Evolutionary conservation across 345 rosid species (phyloP), one percentile per base, ranked within the genome.

Genomic region (Combretum micranthum): DNA sequence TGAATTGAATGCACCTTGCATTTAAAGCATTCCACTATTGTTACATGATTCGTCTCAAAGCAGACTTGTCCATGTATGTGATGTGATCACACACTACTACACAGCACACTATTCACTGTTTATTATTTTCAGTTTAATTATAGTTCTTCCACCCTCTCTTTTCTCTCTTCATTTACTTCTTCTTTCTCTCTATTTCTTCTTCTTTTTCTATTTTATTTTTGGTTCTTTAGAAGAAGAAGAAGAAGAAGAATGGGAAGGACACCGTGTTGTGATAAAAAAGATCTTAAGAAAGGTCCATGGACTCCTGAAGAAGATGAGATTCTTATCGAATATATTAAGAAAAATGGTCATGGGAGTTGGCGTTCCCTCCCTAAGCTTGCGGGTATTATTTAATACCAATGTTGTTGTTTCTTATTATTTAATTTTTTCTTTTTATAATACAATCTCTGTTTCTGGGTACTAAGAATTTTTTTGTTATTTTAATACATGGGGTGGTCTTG

Each of bases 231-330:
- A 4, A 12, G 20, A 49, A 21, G 55, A 44, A 10, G 47, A 43
- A 16, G n/a, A 17, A 47, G 49, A 45, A 65, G 47, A 15, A 91
- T 92, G 98, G 96, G 96, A 44, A 88, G 93, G 77, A 81, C 83
- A 21, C 95, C 96, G 12, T 83, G 90, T 57, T 88, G 96, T 75
- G 95, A 84, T 52, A 83, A 84, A 75, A 86, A 74, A 45, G 93
- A 87, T 42, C 71, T 92, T 63, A 92, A 88, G 80, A 92, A 86
- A 78, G 98, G 98, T 68, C 98, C 96, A 13, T 92, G 98, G 98
- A 83, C 88, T 12, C 76, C 98, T 52, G 96, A 88, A 63, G 98
- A 91, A 81, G 98, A 91, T 64, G 86, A 84, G 72, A 68, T 82
- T 68, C 92, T 92, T 32, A 69, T 86, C 19, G 74, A 83, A 16